phyloP scores from a whole-genome alignment of 495 filamentous ascomycete genomes.

The Penicillium ochrochloron region DNA sequence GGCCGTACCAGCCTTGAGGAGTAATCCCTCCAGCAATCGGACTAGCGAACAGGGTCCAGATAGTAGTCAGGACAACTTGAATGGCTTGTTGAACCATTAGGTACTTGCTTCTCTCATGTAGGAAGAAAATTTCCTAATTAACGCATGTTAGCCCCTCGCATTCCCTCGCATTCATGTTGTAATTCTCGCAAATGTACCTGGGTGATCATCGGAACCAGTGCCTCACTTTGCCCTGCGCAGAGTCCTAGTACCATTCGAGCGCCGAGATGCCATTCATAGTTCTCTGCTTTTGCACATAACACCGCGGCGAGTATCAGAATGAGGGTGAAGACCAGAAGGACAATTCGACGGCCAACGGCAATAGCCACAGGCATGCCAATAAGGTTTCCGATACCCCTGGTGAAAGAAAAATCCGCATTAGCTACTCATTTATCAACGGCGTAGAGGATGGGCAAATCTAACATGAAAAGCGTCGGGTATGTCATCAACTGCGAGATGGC shows the following conservation, averaged over 20 bases:
- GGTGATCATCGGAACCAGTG: slow-evolving; percentile 29
- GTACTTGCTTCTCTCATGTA: slow-evolving; percentile 39
- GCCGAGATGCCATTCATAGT: slow-evolving; percentile 37
- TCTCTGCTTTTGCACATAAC: slow-evolving; percentile 27
- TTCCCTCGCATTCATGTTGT: neutral
- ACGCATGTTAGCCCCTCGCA: neutral
- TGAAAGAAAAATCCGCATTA: neutral
- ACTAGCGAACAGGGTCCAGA: slow-evolving; percentile 39
- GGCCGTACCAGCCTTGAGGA: slow-evolving; percentile 42
- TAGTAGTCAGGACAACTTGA: slow-evolving; percentile 33
- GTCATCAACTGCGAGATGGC: slow-evolving; percentile 37
- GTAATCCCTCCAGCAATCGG: slow-evolving; percentile 42
- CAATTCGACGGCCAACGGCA: slow-evolving; percentile 43
- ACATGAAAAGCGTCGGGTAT: slow-evolving; percentile 28
- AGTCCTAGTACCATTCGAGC: slow-evolving; percentile 30
- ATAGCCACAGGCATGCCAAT: slow-evolving; percentile 48
- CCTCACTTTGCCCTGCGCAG: neutral
- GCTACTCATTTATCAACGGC: neutral
- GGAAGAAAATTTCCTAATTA: slow-evolving; percentile 38
- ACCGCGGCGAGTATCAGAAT: slow-evolving; percentile 31
- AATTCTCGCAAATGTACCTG: slow-evolving; percentile 21
- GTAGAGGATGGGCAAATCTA: neutral
- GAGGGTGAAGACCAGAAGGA: slow-evolving; percentile 37
- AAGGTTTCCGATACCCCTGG: slow-evolving; percentile 43
- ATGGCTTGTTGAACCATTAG: slow-evolving; percentile 40